A percentile compares a stretch with the other conserved stretches of the same genome.
phyloP scores from a whole-genome alignment of 176 grass and related monocot species.

The Bonia amplexicaulis region DNA sequence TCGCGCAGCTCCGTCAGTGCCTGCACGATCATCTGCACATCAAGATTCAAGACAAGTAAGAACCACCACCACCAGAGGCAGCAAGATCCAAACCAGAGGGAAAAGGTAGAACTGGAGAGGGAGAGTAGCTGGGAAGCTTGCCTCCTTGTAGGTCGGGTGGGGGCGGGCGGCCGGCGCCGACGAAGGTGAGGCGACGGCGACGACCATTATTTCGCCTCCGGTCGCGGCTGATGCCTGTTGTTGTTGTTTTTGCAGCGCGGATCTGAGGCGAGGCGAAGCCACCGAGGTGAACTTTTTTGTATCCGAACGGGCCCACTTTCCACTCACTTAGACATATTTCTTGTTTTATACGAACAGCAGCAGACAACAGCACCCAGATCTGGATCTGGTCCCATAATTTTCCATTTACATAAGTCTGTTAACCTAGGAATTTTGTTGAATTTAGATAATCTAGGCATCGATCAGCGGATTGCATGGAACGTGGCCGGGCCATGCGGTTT shows the following conservation, averaged over 20 bases:
- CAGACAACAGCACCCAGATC: no score
- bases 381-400: no score
- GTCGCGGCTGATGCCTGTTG: neutral
- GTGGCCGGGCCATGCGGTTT: no score
- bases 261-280: neutral
- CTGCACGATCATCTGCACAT: slow-evolving; percentile 46
- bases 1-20: slow-evolving; percentile 38
- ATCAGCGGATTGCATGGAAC: no score
- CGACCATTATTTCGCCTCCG: slow-evolving; percentile 11
- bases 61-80: neutral
- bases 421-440: no score
- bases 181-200: slow-evolving; percentile 30
- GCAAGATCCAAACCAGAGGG: neutral
- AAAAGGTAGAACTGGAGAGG: neutral
- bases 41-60: neutral
- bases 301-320: neutral
- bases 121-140: neutral
- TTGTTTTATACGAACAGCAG: no score
- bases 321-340: neutral
- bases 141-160: slow-evolving; percentile 41
- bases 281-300: no score
- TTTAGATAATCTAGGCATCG: no score
- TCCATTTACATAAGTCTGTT: no score
- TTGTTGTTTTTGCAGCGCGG: neutral
- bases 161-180: slow-evolving; percentile 11